Percentiles rank a stretch among this genome's conserved stretches.
Conservation (phyloP, 78 protist species). For the Dictyostelium brefeldianum region DNA sequence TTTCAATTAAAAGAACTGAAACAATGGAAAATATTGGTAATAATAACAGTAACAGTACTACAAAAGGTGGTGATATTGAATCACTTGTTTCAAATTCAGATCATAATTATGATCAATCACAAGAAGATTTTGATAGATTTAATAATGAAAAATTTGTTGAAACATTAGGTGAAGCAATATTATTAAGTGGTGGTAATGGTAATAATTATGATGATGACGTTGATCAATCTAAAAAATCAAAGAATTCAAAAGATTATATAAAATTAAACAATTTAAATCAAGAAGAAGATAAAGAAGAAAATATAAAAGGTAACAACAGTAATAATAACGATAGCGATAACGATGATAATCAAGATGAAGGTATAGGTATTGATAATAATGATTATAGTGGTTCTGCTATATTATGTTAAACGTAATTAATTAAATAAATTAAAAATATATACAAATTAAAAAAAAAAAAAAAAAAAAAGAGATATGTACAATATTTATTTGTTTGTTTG, state of each 20-base stretch:
- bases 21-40: not conserved
- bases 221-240: not conserved
- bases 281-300: not conserved
- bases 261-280: not conserved
- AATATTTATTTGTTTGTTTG: not conserved
- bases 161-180: not conserved
- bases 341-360: not conserved
- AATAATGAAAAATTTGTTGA: not conserved
- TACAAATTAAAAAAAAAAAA: not conserved
- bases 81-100: not conserved
- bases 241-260: not conserved
- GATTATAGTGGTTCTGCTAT: not conserved
- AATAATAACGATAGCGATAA: not conserved
- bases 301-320: not conserved
- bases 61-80: not conserved
- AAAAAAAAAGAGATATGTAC: not conserved
- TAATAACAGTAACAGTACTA: no score
- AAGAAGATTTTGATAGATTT: constrained; percentile 22
- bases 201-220: not conserved
- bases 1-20: constrained; percentile 37
- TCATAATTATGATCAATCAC: not conserved
- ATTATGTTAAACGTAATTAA: not conserved
- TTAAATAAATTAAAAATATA: not conserved
- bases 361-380: not conserved
- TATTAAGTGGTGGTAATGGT: not conserved